Evolutionary conservation across 495 filamentous ascomycete genomes (phyloP), one percentile per base, ranked within the genome.

Genomic region (Neurospora sp.): DNA sequence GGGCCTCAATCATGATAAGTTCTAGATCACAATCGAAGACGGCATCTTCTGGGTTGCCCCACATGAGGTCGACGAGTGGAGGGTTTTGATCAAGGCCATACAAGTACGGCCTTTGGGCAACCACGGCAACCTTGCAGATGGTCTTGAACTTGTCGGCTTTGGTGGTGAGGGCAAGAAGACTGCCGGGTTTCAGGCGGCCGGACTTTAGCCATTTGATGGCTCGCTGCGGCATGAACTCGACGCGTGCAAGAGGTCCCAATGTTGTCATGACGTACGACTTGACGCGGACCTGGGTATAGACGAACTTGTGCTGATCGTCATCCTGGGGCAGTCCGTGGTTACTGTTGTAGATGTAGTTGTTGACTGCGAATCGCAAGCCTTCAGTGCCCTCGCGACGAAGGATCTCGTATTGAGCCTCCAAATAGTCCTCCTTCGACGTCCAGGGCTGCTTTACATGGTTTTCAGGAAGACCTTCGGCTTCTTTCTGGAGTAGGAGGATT

Each of bases 271-370:
- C 88, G 31, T 93, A 82, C 0, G 88, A 88, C 37, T 79, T 85
- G 48, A 96, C 84, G 40, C 88, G 86, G 12, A 94, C 91, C 92
- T 94, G 46, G 4, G 93, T 92, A 75, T 97, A 97, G 62, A 96
- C 83, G 11, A 87, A 89, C 5, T 91, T 81, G 39, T 83, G 77
- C 1, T 87, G 82, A 6, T 85, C 86, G 62, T 93, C 91, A 37
- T 66, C 54, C 48, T 59, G 48, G 48, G 20, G 20, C 48, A 59
- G 48, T 59, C 48, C 48, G 11, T 59, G 20, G 48, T 14, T 59
- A 14, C 11, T 59, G 48, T 59, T 59, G 10, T 27, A 79, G 12
- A 70, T 70, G 72, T 74, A 80, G 35, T 31, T 59, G 10, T 59
- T 39, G n/a, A 93, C 88, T 0, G 89, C 89, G 77, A 85, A 85